Evolutionary conservation across 208 protist genomes (phyloP), one percentile per base, ranked within the genome.

Genomic region (Trichomonas vaginalis): DNA sequence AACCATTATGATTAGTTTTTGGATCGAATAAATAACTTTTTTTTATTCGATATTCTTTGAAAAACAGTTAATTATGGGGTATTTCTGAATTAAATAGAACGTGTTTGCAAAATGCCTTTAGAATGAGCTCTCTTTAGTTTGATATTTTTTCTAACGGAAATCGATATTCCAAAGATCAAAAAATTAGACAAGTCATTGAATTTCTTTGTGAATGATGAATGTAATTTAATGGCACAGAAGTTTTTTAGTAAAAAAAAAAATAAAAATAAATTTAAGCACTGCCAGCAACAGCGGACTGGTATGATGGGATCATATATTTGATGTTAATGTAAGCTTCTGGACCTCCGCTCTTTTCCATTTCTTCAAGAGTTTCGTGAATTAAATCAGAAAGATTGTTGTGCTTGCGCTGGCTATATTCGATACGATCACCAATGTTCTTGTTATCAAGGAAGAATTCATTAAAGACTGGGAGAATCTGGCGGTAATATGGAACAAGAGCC

Each of bases 391-490:
- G 96, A 96, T 99, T 98, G 45, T 49, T 95, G 32, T 61, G 35
- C 49, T 95, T 99, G 62, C 97, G 96, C 96, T 99, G 98, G 0
- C 96, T 97, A 97, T 98, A 99, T 96, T 99, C 98, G 95, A 99
- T 99, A 40, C 96, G 96, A 96, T 99, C 99, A 23, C 98, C 98
- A 90, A 87, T 45, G 42, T 95, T 95, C 98, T 96, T 96, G 97
- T 96, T 98, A 98, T 49, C 98, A 96, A 97, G 98, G 96, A 98
- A 99, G 97, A 99, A 99, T 0, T 99, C 97, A 97, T 99, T 99
- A 96, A 99, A 98, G 21, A 99, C 97, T 17, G 99, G 99, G n/a
- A 99, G 97, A 79, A 99, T 98, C 96, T 99, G 99, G 17, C 99
- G 96, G 97, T 99, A 99, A 97, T 99, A 99, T 35, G 99, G 98